Percentiles rank a stretch among this genome's conserved stretches.
These are phyloP conservation scores for Sphagnum fallax DNA, from an alignment of 228 moss, liverwort and hornwort species.

Conservation along the genomic window DNA sequence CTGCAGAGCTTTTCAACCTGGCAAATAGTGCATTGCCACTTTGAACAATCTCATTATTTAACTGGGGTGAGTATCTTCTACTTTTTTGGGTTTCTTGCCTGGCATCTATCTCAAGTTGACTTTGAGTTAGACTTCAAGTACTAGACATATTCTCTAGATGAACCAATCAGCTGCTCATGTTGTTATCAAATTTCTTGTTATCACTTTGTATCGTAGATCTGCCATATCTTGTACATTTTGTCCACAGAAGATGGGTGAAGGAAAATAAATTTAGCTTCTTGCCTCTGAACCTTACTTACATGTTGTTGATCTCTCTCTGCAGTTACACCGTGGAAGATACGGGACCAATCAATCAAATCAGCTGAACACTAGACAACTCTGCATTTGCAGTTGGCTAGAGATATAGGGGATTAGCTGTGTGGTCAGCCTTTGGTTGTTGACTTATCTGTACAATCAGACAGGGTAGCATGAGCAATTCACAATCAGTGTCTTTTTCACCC, in stretches of 20 bases:
- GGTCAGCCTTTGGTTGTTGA: conserved; percentile 89
- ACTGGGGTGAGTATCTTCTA: conserved; percentile 53
- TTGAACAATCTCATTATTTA: conserved; percentile 79
- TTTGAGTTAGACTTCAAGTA: background rate
- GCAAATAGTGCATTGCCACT: conserved; percentile 73
- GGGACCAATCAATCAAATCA: conserved; percentile 74
- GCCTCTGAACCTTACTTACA: background rate
- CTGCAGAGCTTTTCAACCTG: conserved; percentile 80
- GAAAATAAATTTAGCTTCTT: background rate
- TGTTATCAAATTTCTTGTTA: too few relatives aligned
- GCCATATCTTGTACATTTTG: too few relatives aligned
- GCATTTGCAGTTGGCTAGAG: conserved; percentile 88
- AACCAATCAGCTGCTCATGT: too few relatives aligned
- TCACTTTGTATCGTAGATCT: too few relatives aligned
- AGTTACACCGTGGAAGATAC: conserved; percentile 92
- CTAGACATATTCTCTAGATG: background rate
- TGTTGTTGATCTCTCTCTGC: conserved; percentile 4
- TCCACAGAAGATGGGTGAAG: background rate
- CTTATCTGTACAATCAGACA: conserved; percentile 94
- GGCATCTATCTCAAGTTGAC: background rate
- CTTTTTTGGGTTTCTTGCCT: background rate
- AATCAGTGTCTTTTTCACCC: conserved; percentile 58
- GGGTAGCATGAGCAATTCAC: conserved; percentile 89
- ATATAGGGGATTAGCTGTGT: conserved; percentile 83
- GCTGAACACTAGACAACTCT: conserved; percentile 82